Percentiles rank a stretch among this genome's conserved stretches.
phyloP scores from a whole-genome alignment of 495 filamentous ascomycete species.

The Monascus purpureus region DNA sequence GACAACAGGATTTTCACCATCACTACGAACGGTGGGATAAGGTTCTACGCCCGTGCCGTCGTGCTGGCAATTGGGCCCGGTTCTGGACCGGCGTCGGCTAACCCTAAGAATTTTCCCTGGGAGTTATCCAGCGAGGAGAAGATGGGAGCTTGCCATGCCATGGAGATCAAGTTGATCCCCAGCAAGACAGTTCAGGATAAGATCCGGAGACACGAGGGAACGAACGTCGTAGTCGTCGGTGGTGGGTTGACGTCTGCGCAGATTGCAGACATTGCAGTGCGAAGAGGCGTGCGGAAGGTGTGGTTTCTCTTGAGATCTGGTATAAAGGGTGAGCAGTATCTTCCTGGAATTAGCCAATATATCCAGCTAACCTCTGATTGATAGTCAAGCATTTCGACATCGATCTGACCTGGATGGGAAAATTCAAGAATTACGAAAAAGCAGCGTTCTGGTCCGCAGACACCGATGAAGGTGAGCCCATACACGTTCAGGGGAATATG shows the following conservation, averaged over 20 bases:
- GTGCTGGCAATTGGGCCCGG: constrained; percentile 44
- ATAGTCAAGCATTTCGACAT: constrained; percentile 51
- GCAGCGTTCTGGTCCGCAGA: constrained; percentile 49
- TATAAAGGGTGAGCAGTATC: constrained; percentile 27
- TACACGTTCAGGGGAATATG: neutral
- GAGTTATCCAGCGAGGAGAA: constrained; percentile 20
- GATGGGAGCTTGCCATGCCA: constrained; percentile 38
- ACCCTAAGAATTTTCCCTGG: constrained; percentile 33
- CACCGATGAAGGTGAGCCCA: constrained; percentile 30
- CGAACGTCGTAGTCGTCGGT: constrained; percentile 44
- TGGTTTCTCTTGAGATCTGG: constrained; percentile 44
- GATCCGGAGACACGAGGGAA: constrained; percentile 28
- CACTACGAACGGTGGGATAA: constrained; percentile 25
- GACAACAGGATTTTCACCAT: constrained; percentile 36
- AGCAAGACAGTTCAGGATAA: constrained; percentile 26
- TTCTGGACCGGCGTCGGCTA: constrained; percentile 6
- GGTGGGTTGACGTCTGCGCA: constrained; percentile 50
- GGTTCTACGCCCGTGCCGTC: constrained; percentile 34
- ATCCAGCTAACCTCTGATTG: neutral
- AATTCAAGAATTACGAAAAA: constrained; percentile 50
- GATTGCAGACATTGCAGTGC: constrained; percentile 40
- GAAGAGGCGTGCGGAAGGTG: constrained; percentile 37
- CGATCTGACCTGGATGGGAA: constrained; percentile 49
- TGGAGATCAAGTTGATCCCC: constrained; percentile 39
- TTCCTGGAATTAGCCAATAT: neutral